phyloP scores from a whole-genome alignment of 495 filamentous ascomycete species.

The Poronia punctata region DNA sequence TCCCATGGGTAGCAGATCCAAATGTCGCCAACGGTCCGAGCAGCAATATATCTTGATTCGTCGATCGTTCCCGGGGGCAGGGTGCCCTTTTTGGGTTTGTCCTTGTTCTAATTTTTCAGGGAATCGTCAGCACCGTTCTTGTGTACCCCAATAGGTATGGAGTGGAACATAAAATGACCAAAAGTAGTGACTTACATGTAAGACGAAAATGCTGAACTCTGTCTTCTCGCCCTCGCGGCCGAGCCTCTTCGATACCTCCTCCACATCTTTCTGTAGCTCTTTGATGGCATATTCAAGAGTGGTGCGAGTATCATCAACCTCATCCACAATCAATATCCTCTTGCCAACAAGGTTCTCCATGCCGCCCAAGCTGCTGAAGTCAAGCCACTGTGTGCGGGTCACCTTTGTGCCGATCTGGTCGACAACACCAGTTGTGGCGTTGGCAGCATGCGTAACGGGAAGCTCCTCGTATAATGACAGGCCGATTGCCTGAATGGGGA shows the following conservation, averaged over 20 bases:
- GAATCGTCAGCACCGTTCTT: conserved; percentile 10
- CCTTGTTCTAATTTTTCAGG: conserved; percentile 66
- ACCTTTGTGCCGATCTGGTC: conserved; percentile 87
- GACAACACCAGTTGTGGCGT: conserved; percentile 37
- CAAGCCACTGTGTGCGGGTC: conserved; percentile 96
- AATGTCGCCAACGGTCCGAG: conserved; percentile 78
- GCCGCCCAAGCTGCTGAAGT: conserved; percentile 74
- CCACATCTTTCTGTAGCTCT: conserved; percentile 95
- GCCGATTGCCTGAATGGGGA: conserved; percentile 98
- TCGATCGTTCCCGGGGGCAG: conserved; percentile 76
- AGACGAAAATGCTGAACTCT: conserved; percentile 85
- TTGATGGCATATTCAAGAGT: conserved; percentile 94
- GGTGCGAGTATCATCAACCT: conserved; percentile 96
- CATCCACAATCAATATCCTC: conserved; percentile 96
- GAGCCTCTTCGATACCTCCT: conserved; percentile 63
- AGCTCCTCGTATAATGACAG: conserved; percentile 93
- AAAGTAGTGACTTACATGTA: conserved; percentile 63
- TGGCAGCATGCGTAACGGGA: conserved; percentile 30
- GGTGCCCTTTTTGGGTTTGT: conserved; percentile 87
- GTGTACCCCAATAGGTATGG: too few relatives aligned
- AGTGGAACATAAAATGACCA: neutral
- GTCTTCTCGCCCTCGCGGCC: conserved; percentile 65
- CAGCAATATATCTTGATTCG: conserved; percentile 72
- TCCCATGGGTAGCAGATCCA: conserved; percentile 99
- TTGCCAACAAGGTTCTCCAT: conserved; percentile 93